Evolutionary conservation across 2,329 filamentous ascomycete species (phyloP).

Genomic region (Colletotrichum sublineola): DNA sequence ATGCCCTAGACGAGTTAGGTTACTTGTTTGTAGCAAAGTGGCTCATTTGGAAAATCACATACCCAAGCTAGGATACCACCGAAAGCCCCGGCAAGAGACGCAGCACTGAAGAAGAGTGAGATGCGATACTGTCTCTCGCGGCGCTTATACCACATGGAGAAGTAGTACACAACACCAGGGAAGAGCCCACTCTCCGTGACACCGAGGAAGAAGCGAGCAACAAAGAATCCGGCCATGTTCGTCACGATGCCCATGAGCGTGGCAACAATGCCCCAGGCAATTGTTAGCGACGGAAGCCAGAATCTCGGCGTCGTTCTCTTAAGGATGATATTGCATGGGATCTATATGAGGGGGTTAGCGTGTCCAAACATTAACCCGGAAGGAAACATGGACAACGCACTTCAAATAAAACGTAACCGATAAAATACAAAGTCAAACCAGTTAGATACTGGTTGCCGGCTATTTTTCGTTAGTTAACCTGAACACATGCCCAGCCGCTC

Average conservation of each 20-base stretch:
- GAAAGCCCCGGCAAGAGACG: slow-evolving; percentile 68
- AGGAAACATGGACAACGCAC: slow-evolving; percentile 46
- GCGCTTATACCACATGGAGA: slow-evolving; percentile 69
- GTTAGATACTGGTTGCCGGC: slow-evolving; percentile 74
- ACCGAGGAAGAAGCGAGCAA: slow-evolving; percentile 68
- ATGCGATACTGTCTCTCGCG: slow-evolving; percentile 67
- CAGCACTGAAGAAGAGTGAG: slow-evolving; percentile 68
- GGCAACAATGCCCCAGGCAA: slow-evolving; percentile 68
- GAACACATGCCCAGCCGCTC: slow-evolving; percentile 38
- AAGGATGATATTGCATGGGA: slow-evolving; percentile 73
- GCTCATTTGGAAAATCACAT: rapidly evolving
- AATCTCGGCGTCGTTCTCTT: slow-evolving; percentile 70
- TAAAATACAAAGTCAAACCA: slow-evolving; percentile 75
- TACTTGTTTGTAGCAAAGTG: rapidly evolving
- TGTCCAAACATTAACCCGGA: rapidly evolving
- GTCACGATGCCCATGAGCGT: slow-evolving; percentile 65
- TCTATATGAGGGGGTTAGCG: slow-evolving; percentile 49
- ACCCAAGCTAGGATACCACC: slow-evolving; percentile 69
- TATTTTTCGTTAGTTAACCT: slow-evolving; percentile 43
- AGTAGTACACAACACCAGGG: slow-evolving; percentile 64
- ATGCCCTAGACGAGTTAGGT: slow-evolving; percentile 57
- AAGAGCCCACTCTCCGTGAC: slow-evolving; percentile 67
- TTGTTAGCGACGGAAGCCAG: slow-evolving; percentile 70
- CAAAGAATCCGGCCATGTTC: slow-evolving; percentile 64
- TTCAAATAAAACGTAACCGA: slow-evolving; percentile 71